A percentile compares a stretch with the other conserved stretches of the same genome.
phyloP scores from a whole-genome alignment of 1,139 yeast species.

The Lodderomyces pseudojiufengensis region DNA sequence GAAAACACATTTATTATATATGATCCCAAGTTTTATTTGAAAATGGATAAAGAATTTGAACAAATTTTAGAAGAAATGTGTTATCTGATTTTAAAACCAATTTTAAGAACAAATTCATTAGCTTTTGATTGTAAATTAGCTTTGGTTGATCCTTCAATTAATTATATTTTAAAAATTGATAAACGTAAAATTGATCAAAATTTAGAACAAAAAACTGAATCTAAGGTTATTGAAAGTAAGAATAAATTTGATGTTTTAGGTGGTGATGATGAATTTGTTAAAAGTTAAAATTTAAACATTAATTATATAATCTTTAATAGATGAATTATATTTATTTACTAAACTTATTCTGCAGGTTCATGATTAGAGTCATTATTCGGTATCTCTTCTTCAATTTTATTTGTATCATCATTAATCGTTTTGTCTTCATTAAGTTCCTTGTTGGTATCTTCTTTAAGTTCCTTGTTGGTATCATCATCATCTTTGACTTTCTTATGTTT shows the following conservation, averaged over 20 bases:
- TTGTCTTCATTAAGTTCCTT: constrained; percentile 4
- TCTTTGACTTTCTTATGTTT: constrained; percentile 21
- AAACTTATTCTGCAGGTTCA: neutral
- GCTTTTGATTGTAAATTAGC: constrained; percentile 51
- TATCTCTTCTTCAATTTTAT: neutral
- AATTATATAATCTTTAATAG: too few relatives aligned
- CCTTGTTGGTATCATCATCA: constrained; percentile 8
- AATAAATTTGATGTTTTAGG: constrained; percentile 19
- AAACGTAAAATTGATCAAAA: neutral
- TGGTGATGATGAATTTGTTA: constrained; percentile 9
- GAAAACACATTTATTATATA: constrained; percentile 44
- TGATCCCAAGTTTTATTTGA: constrained; percentile 22
- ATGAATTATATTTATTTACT: too few relatives aligned
- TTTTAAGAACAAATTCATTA: constrained; percentile 35
- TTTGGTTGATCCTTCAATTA: constrained; percentile 30
- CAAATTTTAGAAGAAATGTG: constrained; percentile 29
- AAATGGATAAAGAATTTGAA: constrained; percentile 28
- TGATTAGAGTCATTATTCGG: neutral
- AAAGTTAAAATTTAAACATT: neutral
- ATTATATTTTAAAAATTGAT: constrained; percentile 29
- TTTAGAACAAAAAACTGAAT: neutral
- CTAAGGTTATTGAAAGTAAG: constrained; percentile 5
- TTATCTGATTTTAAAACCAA: constrained; percentile 27
- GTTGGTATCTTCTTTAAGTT: constrained; percentile 6
- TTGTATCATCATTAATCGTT: constrained; percentile 2